phyloP scores from a whole-genome alignment of 768 basidiomycete genomes.

The Pluteus cervinus region DNA sequence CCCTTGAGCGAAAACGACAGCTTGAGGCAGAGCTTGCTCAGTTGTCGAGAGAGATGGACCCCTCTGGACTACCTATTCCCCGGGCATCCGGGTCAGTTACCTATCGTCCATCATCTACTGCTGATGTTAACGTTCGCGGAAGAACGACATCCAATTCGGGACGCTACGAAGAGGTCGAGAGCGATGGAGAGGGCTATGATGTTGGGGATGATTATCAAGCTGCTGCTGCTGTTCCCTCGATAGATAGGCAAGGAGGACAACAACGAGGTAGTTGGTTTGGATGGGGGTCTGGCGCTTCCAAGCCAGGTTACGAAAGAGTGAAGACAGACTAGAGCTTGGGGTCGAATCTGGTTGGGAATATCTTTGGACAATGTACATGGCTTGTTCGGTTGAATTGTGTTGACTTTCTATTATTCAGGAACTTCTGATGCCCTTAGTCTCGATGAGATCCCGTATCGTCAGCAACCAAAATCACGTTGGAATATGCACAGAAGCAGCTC shows the following conservation, averaged over 20 bases:
- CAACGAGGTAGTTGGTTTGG: slow-evolving; percentile 48
- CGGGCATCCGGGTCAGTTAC: slow-evolving; percentile 25
- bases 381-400: too few relatives aligned
- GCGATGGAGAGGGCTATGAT: slow-evolving; percentile 64
- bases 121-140: slow-evolving; percentile 34
- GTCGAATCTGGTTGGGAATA: too few relatives aligned
- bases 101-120: slow-evolving; percentile 31
- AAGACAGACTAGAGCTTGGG: slow-evolving; percentile 56
- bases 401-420: too few relatives aligned
- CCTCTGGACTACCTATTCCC: slow-evolving; percentile 28
- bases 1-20: slow-evolving; percentile 38
- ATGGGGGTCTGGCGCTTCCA: slow-evolving; percentile 28
- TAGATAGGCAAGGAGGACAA: slow-evolving; percentile 19
- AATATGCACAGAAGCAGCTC: too few relatives aligned
- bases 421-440: too few relatives aligned
- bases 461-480: too few relatives aligned
- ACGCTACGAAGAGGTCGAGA: slow-evolving; percentile 63
- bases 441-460: too few relatives aligned
- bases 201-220: slow-evolving; percentile 33
- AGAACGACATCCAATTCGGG: slow-evolving; percentile 34
- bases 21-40: slow-evolving; percentile 56
- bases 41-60: slow-evolving; percentile 20
- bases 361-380: too few relatives aligned
- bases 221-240: slow-evolving; percentile 11
- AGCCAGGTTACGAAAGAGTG: slow-evolving; percentile 41